Evolutionary conservation across 768 basidiomycete species (phyloP), one percentile per base, ranked within the genome.

Genomic region (Brasilioporus rufonigricans): DNA sequence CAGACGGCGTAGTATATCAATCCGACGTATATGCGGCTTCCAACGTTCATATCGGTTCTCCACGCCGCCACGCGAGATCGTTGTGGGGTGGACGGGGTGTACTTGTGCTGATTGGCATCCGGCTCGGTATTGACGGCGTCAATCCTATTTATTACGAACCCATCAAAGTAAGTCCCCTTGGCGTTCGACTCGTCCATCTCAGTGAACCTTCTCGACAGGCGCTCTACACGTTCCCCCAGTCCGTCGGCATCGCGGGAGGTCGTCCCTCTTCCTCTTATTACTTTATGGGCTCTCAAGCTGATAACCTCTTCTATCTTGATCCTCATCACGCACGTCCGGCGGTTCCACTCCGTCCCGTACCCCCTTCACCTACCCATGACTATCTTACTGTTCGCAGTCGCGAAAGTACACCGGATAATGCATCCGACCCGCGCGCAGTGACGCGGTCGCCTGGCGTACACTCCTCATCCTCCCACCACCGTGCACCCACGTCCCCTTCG

Each of bases 211-310:
- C 11, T 23, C 55, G 8, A 7, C 61, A 96, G 93, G 77, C 81
- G 24, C 70, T 98, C 31, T 98, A 94, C 68, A 91, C 89, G 0
- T 93, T 94, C 71, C 95, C 95, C 0, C 96, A 98, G 73, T 92
- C 89, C 2, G 89, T 97, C 35, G 97, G 96, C 38, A 98, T 99
- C 50, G 94, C 96, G 0, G 96, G 97, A 36, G 96, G 96, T 3
- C 82, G 97, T 21, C 97, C 96, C 0, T 91, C 91, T n/a, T 94
- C 92, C 0, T 97, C 94, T 0, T 98, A 97, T 71, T 99, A 98
- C 71, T 99, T 99, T 66, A 91, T 99, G 45, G 96, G 93, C 16
- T 80, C 87, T 0, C 96, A 99, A 67, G 88, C 86, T 4, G 89
- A 94, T 59, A 89, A 85, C 46, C 79, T 98, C 8, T 87, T 93